These are phyloP conservation scores for Macrolepiota dolichaula DNA, from an alignment of 768 basidiomycete genomes.

Conservation along the genomic window DNA sequence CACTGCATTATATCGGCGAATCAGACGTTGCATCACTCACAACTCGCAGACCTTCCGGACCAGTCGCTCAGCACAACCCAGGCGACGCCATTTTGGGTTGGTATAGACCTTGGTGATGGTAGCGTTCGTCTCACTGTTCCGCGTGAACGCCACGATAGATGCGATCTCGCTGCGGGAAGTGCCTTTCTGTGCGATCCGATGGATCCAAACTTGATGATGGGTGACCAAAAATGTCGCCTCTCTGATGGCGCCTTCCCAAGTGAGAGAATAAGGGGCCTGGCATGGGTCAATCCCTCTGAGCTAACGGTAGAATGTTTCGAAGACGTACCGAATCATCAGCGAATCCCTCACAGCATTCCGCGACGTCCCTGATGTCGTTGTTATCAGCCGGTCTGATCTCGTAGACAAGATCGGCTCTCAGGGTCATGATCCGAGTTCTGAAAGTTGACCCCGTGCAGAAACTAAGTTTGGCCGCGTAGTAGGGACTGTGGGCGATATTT, in stretches of 20 bases:
- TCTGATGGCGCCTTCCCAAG: conserved; percentile 31
- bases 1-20: neutral
- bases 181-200: conserved; percentile 31
- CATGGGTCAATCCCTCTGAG: neutral
- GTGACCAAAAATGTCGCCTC: conserved; percentile 53
- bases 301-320: neutral
- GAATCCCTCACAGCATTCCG: conserved; percentile 51
- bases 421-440: conserved; percentile 16
- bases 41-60: conserved; percentile 53
- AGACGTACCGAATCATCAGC: conserved; percentile 53
- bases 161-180: conserved; percentile 38
- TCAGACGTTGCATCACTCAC: conserved; percentile 29
- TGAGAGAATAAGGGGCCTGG: conserved; percentile 56
- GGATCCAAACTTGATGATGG: conserved; percentile 56
- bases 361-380: conserved; percentile 36
- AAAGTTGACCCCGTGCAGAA: conserved; percentile 50
- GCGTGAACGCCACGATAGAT: conserved; percentile 65
- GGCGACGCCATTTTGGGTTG: conserved; percentile 43
- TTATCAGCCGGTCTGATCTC: conserved; percentile 41
- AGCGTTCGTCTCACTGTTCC: conserved; percentile 52
- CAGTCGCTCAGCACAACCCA: conserved; percentile 60
- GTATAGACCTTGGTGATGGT: conserved; percentile 77
- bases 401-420: conserved; percentile 21
- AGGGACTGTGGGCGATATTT: conserved; percentile 33
- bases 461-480: conserved; percentile 60